phyloP scores from a whole-genome alignment of 495 filamentous ascomycete species.

The Neurospora sp. region DNA sequence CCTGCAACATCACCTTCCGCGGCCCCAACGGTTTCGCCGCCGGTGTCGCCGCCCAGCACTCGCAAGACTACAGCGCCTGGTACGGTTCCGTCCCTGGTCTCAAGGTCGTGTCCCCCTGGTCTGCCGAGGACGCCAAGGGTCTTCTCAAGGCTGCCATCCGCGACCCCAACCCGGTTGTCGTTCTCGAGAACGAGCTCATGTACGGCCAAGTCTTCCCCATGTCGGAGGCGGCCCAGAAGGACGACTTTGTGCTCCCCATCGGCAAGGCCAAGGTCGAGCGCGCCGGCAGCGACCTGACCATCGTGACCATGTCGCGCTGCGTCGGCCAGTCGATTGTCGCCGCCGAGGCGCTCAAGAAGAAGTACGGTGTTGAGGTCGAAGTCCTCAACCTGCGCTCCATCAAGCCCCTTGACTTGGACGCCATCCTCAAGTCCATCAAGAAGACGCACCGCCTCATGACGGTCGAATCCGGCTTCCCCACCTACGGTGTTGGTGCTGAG shows the following conservation, averaged over 20 bases:
- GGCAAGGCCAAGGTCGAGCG: slow-evolving; percentile 99
- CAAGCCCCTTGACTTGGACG: slow-evolving; percentile 92
- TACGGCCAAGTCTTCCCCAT: slow-evolving; percentile 93
- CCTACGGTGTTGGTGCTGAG: slow-evolving; percentile 84
- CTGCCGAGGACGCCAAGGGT: slow-evolving; percentile 96
- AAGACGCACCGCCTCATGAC: slow-evolving; percentile 90
- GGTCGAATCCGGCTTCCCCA: slow-evolving; percentile 93
- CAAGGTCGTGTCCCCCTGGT: slow-evolving; percentile 94
- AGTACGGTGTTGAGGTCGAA: slow-evolving; percentile 91
- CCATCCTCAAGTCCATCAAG: slow-evolving; percentile 92
- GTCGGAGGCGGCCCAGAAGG: slow-evolving; percentile 88
- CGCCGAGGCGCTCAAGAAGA: slow-evolving; percentile 82
- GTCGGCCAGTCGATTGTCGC: slow-evolving; percentile 87
- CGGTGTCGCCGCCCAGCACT: slow-evolving; percentile 95
- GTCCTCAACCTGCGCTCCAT: slow-evolving; percentile 96
- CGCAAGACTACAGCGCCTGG: slow-evolving; percentile 96
- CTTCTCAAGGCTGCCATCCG: slow-evolving; percentile 95
- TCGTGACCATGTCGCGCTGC: slow-evolving; percentile 87
- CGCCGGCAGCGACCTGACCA: slow-evolving; percentile 87
- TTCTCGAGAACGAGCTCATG: slow-evolving; percentile 95
- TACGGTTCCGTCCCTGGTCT: slow-evolving; percentile 95
- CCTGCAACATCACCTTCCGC: slow-evolving; percentile 98
- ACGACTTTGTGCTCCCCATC: slow-evolving; percentile 91
- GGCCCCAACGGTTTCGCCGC: slow-evolving; percentile 96
- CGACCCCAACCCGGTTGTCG: slow-evolving; percentile 91